Evolutionary conservation across 495 filamentous ascomycete species (phyloP).

Genomic region (Ascodesmis nigricans): DNA sequence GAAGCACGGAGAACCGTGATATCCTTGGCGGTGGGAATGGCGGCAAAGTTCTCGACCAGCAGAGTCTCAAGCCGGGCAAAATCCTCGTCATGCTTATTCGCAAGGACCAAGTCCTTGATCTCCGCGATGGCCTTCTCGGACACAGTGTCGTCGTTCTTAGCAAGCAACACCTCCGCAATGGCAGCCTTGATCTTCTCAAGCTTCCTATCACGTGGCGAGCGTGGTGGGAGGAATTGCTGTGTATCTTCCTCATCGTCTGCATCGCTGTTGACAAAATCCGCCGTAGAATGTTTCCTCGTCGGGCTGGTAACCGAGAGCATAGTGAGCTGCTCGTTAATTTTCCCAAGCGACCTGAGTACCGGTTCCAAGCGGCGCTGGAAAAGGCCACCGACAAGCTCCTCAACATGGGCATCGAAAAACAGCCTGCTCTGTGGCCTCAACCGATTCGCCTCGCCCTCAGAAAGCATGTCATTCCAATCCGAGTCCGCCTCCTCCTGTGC

Average conservation of each 20-base stretch:
- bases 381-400: constrained; percentile 60
- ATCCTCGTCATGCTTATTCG: neutral
- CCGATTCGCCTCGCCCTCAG: constrained; percentile 60
- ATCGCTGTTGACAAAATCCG: constrained; percentile 52
- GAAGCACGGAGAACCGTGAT: constrained; percentile 16
- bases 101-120: constrained; percentile 1
- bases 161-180: constrained; percentile 53
- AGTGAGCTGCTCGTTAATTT: constrained; percentile 47
- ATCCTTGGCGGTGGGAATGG: too few relatives aligned
- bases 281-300: constrained; percentile 32
- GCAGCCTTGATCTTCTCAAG: constrained; percentile 62
- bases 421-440: constrained; percentile 38
- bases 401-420: constrained; percentile 77
- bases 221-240: constrained; percentile 26
- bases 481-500: constrained; percentile 26
- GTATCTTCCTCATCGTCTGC: constrained; percentile 70
- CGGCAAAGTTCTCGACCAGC: constrained; percentile 14
- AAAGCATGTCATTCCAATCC: constrained; percentile 80
- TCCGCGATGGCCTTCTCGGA: constrained; percentile 23
- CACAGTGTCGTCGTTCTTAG: constrained; percentile 19
- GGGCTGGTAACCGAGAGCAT: constrained; percentile 27
- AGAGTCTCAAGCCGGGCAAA: constrained; percentile 1
- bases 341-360: constrained; percentile 50
- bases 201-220: constrained; percentile 49
- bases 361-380: constrained; percentile 54